A percentile compares a stretch with the other conserved stretches of the same genome.
Evolutionary conservation across 306 rosid species (phyloP).

Genomic region (Cicer arietinum): DNA sequence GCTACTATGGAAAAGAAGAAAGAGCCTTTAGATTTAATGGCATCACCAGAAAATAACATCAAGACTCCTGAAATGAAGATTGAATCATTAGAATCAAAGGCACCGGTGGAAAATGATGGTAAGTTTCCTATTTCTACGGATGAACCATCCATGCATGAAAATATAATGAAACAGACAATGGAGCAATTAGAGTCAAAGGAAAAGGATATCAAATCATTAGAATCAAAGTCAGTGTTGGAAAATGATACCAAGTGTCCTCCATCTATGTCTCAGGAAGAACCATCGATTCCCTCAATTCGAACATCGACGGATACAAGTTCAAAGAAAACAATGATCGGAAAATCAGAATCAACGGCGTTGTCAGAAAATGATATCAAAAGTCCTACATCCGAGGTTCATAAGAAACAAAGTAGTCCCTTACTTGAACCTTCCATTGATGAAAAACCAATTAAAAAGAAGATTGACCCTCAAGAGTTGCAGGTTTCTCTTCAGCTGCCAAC

Average conservation of each 20-base stretch:
- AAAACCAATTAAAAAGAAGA: slow-evolving; percentile 38
- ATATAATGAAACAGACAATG: slow-evolving; percentile 32
- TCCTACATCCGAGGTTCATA: slow-evolving; percentile 31
- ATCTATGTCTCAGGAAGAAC: not conserved
- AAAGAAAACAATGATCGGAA: slow-evolving; percentile 42
- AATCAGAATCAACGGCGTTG: slow-evolving; percentile 22
- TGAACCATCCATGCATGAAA: slow-evolving; percentile 39
- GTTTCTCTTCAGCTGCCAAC: slow-evolving; percentile 61
- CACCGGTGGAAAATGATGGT: slow-evolving; percentile 37
- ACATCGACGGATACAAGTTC: slow-evolving; percentile 28
- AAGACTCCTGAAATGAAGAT: slow-evolving; percentile 20
- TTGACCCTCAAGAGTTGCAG: slow-evolving; percentile 60
- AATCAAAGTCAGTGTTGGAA: slow-evolving; percentile 26
- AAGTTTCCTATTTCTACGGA: slow-evolving; percentile 34
- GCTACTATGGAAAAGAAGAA: slow-evolving; percentile 41
- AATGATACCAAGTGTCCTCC: slow-evolving; percentile 16
- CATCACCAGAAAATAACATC: slow-evolving; percentile 40
- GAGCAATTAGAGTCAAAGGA: slow-evolving; percentile 40
- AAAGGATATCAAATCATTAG: too few relatives aligned
- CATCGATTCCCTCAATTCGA: slow-evolving; percentile 16
- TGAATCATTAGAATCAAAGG: slow-evolving; percentile 50
- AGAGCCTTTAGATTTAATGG: slow-evolving; percentile 15
- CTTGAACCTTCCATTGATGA: slow-evolving; percentile 14
- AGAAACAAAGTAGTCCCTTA: slow-evolving; percentile 40
- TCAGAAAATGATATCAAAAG: slow-evolving; percentile 40